phyloP scores from a whole-genome alignment of 164 flowering plant genomes.

The Aristolochia fimbriata region DNA sequence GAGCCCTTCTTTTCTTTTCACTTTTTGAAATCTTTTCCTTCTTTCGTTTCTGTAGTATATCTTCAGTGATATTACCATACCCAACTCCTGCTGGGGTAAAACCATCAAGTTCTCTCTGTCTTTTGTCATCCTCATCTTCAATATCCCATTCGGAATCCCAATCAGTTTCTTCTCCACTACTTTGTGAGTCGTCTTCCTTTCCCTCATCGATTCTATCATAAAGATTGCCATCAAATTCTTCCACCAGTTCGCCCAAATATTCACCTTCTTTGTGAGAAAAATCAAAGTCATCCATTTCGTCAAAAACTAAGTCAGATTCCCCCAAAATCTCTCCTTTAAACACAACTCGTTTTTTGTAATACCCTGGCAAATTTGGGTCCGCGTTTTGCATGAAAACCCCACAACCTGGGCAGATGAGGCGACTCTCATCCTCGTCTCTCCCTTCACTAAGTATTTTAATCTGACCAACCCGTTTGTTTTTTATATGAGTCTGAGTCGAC shows the following conservation, averaged over 20 bases:
- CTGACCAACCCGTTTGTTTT: conserved; percentile 15
- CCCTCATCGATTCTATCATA: conserved; percentile 27
- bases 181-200: conserved; percentile 9
- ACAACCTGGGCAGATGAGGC: conserved; percentile 88
- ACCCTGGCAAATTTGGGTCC: conserved; percentile 85
- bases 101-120: conserved; percentile 52
- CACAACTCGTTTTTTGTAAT: conserved; percentile 38
- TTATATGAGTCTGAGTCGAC: conserved; percentile 10
- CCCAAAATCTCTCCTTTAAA: neutral
- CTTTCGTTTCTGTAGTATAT: conserved; percentile 32
- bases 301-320: conserved; percentile 11
- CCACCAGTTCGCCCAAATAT: conserved; percentile 1
- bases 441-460: conserved; percentile 64
- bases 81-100: conserved; percentile 70
- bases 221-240: conserved; percentile 17
- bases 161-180: conserved; percentile 35
- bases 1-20: conserved; percentile 55
- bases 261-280: conserved; percentile 5
- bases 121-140: conserved; percentile 38
- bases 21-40: conserved; percentile 49
- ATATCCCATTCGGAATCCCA: conserved; percentile 68
- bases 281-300: conserved; percentile 8
- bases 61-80: conserved; percentile 81
- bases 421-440: conserved; percentile 74
- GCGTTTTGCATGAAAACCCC: conserved; percentile 88